Conservation (phyloP, 2,329 filamentous ascomycete species). For the Daldinia sp. region DNA sequence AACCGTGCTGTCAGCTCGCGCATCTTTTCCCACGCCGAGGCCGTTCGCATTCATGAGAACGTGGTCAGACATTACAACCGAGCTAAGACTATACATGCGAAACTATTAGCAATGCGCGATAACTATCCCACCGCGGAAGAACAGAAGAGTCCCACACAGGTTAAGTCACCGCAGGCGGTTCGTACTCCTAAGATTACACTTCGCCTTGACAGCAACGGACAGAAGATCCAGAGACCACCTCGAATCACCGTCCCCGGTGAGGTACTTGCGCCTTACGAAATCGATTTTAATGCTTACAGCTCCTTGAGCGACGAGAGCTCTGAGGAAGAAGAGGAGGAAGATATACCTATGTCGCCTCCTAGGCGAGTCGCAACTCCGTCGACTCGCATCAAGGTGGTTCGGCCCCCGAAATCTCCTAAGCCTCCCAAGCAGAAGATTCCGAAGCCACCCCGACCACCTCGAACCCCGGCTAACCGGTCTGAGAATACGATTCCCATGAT, state of each 20-base stretch:
- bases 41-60: constrained; percentile 72
- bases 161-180: constrained; percentile 66
- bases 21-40: constrained; percentile 71
- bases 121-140: constrained; percentile 67
- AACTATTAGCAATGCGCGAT: constrained; percentile 70
- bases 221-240: constrained; percentile 63
- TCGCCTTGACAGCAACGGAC: constrained; percentile 59
- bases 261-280: constrained; percentile 73
- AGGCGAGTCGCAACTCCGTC: constrained; percentile 54
- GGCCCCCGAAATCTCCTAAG: constrained; percentile 60
- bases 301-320: constrained; percentile 67
- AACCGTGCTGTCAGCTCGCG: constrained; percentile 67
- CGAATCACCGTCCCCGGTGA: constrained; percentile 75
- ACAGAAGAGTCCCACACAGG: constrained; percentile 63
- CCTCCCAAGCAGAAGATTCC: constrained; percentile 58
- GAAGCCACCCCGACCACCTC: constrained; percentile 50
- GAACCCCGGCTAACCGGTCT: constrained; percentile 49
- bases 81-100: constrained; percentile 68
- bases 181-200: constrained; percentile 62
- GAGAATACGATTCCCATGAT: constrained; percentile 58
- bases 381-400: constrained; percentile 65
- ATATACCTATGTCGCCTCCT: constrained; percentile 57
- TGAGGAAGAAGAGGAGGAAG: constrained; percentile 44
- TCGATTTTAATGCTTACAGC: constrained; percentile 70
- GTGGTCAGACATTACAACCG: constrained; percentile 72